Evolutionary conservation across 2,329 filamentous ascomycete genomes (phyloP).

Genomic region (Xylaria polymorpha): DNA sequence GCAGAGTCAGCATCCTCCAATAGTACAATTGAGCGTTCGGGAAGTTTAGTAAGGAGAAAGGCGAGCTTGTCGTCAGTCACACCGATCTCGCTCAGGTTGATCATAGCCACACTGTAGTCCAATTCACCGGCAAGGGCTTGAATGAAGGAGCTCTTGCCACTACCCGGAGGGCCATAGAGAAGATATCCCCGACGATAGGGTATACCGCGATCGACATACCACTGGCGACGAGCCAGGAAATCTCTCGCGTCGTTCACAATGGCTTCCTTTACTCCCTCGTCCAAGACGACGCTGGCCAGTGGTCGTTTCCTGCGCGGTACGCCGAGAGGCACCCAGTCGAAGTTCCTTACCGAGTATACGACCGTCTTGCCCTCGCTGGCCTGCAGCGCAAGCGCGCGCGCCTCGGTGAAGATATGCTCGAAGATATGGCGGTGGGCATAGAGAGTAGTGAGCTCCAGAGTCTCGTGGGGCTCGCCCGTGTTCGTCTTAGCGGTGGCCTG

Average conservation of each 20-base stretch:
- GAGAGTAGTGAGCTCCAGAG: slow-evolving; percentile 88
- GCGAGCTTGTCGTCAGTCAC: slow-evolving; percentile 91
- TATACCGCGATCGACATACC: slow-evolving; percentile 95
- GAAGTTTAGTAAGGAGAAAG: slow-evolving; percentile 85
- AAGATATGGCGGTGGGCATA: slow-evolving; percentile 92
- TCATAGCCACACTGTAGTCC: slow-evolving; percentile 91
- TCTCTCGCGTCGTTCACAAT: slow-evolving; percentile 85
- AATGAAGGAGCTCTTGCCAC: slow-evolving; percentile 95
- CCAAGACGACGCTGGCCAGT: slow-evolving; percentile 85
- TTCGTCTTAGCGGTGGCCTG: slow-evolving; percentile 83
- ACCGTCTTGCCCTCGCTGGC: slow-evolving; percentile 92
- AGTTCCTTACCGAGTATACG: slow-evolving; percentile 86
- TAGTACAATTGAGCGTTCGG: slow-evolving; percentile 82
- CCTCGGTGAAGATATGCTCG: slow-evolving; percentile 88
- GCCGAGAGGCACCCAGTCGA: slow-evolving; percentile 87
- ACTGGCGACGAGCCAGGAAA: slow-evolving; percentile 81
- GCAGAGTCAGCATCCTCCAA: slow-evolving; percentile 94
- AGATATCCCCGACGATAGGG: slow-evolving; percentile 92
- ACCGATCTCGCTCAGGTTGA: slow-evolving; percentile 90
- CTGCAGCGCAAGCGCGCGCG: slow-evolving; percentile 80
- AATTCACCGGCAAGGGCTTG: slow-evolving; percentile 93
- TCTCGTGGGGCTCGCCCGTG: slow-evolving; percentile 93
- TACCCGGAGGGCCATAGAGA: slow-evolving; percentile 88
- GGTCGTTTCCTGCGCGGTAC: slow-evolving; percentile 88
- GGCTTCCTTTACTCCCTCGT: slow-evolving; percentile 86